A percentile compares a stretch with the other conserved stretches of the same genome.
Conservation (phyloP, 176 grass and related monocot species). For the Aegilops tauschii region DNA sequence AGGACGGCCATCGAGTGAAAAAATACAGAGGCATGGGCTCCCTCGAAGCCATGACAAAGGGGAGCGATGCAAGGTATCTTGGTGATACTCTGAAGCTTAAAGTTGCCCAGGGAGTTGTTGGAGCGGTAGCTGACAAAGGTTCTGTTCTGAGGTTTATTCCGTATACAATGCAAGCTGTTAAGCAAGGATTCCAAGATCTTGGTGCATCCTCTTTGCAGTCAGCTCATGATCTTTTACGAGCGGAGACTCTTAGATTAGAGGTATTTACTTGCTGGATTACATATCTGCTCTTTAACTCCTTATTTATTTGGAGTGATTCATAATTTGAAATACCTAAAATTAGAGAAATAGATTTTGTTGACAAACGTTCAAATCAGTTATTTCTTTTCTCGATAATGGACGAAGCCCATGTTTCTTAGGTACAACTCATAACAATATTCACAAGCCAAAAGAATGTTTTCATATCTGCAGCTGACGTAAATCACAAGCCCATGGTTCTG, state of each 20-base stretch:
- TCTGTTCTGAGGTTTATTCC: conserved; percentile 92
- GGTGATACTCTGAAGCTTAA: conserved; percentile 95
- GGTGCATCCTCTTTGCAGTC: conserved; percentile 80
- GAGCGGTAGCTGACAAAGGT: conserved; percentile 89
- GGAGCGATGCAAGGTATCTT: conserved; percentile 88
- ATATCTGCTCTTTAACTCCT: not conserved
- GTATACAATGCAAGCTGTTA: conserved; percentile 97
- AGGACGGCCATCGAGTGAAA: conserved; percentile 74
- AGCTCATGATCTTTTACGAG: conserved; percentile 70
- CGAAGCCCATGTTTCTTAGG: not conserved
- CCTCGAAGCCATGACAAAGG: conserved; percentile 93
- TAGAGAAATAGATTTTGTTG: not conserved
- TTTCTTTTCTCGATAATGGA: not conserved
- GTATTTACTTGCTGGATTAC: conserved; percentile 31
- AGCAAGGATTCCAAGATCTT: conserved; percentile 96
- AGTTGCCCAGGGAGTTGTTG: conserved; percentile 90
- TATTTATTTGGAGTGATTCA: not conserved
- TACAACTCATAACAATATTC: not conserved
- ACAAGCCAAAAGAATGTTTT: not conserved
- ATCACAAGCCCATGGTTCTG: not conserved
- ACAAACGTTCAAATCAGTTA: not conserved
- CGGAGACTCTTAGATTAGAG: conserved; percentile 77
- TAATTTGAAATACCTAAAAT: not conserved
- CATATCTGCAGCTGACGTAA: not conserved
- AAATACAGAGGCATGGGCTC: conserved; percentile 99